Conservation (phyloP, 2,329 filamentous ascomycete genomes). For the Fonsecaea nubica region DNA sequence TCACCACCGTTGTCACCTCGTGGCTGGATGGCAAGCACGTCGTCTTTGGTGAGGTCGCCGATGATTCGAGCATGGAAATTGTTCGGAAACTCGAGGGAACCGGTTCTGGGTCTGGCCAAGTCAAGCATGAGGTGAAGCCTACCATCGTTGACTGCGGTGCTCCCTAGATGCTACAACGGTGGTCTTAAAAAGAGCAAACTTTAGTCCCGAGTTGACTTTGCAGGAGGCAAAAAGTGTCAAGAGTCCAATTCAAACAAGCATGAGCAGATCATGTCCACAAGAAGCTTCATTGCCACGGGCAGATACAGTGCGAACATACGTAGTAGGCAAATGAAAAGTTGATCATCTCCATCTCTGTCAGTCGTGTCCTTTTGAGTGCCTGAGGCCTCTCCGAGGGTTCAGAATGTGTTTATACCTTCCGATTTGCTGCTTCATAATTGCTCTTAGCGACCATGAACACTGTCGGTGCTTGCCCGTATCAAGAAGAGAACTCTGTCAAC, state of each 20-base stretch:
- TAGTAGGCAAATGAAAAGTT: conserved; percentile 36
- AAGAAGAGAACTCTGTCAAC: not conserved
- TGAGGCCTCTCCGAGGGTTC: not conserved
- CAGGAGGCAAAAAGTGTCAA: conserved; percentile 13
- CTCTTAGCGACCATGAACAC: not conserved
- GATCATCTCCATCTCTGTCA: conserved; percentile 16
- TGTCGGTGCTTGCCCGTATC: not conserved
- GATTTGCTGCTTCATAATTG: not conserved
- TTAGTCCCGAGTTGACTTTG: conserved; percentile 1
- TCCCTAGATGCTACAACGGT: conserved; percentile 21
- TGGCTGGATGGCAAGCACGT: conserved; percentile 74
- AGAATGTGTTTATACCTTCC: not conserved
- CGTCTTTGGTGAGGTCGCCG: conserved; percentile 70
- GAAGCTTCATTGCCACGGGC: conserved; percentile 22
- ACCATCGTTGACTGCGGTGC: conserved; percentile 60
- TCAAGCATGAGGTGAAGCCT: conserved; percentile 61
- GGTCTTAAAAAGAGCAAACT: conserved; percentile 2
- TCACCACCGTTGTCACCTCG: conserved; percentile 70
- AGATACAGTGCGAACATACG: conserved; percentile 20
- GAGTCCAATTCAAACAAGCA: conserved; percentile 19
- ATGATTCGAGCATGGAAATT: conserved; percentile 59
- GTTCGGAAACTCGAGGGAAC: conserved; percentile 66
- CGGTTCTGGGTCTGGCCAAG: conserved; percentile 60
- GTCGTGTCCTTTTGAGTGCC: not conserved
- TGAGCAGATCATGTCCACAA: conserved; percentile 18